Percentiles rank a stretch among this genome's conserved stretches.
These are phyloP conservation scores for Brassica hybrid DNA, from an alignment of 441 rosid genomes.

Conservation along the genomic window DNA sequence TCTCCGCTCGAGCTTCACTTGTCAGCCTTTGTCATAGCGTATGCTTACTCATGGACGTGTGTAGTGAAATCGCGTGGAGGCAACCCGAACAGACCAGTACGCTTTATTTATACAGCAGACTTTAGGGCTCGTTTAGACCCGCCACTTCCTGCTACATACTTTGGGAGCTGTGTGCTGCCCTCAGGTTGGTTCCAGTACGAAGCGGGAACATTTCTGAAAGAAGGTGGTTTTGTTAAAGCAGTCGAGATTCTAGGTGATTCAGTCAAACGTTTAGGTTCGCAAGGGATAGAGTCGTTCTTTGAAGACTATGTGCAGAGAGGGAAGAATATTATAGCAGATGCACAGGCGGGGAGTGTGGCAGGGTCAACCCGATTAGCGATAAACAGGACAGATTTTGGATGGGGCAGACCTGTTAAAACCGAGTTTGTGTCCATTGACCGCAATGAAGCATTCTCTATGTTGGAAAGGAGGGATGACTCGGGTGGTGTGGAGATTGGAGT, in stretches of 20 bases:
- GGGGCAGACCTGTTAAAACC: constrained; percentile 55
- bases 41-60: constrained; percentile 44
- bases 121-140: constrained; percentile 45
- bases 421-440: constrained; percentile 45
- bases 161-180: constrained; percentile 44
- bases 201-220: constrained; percentile 14
- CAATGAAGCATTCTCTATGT: constrained; percentile 40
- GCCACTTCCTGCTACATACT: constrained; percentile 44
- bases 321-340: not conserved
- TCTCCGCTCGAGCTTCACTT: constrained; percentile 28
- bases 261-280: constrained; percentile 29
- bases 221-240: constrained; percentile 33
- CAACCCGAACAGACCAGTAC: constrained; percentile 1
- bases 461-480: constrained; percentile 43
- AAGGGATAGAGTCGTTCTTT: constrained; percentile 8
- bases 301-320: not conserved
- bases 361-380: constrained; percentile 51
- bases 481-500: constrained; percentile 59
- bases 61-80: constrained; percentile 44
- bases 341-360: constrained; percentile 36
- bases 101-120: constrained; percentile 38
- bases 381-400: constrained; percentile 57
- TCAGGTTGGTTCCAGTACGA: not conserved
- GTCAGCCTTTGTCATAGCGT: constrained; percentile 45
- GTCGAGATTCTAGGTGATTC: constrained; percentile 38